Conservation (phyloP, 495 filamentous ascomycete genomes). For the Podospora comata region DNA sequence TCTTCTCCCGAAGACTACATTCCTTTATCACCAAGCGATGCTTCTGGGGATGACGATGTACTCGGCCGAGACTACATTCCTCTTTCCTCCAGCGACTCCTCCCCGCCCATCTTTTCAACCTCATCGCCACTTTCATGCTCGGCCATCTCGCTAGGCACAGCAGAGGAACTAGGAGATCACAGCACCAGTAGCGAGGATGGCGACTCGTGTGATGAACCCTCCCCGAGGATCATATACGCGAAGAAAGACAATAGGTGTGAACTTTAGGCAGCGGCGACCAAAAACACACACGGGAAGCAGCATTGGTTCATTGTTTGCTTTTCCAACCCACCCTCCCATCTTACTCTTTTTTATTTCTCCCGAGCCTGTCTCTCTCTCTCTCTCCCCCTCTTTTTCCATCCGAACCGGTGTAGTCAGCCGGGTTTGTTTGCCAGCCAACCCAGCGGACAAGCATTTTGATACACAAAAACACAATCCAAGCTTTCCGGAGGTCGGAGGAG, state of each 20-base stretch:
- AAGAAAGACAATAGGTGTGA: not conserved
- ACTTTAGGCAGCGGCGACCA: not conserved
- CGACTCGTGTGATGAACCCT: not conserved
- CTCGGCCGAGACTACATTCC: not conserved
- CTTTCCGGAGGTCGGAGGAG: not conserved
- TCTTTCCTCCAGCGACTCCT: not conserved
- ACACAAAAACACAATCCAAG: not conserved
- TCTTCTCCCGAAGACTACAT: not conserved
- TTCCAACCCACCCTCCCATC: not conserved
- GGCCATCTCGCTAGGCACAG: conserved; percentile 9
- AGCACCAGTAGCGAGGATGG: not conserved
- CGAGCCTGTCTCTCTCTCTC: not conserved
- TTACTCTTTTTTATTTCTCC: not conserved
- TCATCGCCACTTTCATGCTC: not conserved
- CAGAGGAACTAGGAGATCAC: conserved; percentile 11
- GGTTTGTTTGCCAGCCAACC: conserved; percentile 6
- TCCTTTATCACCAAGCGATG: not conserved
- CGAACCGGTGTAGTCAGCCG: conserved; percentile 3
- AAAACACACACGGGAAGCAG: conserved; percentile 3
- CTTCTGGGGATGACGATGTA: not conserved
- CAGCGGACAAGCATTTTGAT: not conserved
- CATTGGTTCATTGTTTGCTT: conserved; percentile 1
- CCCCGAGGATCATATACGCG: not conserved
- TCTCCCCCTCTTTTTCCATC: not conserved
- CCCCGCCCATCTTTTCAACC: not conserved